Base-by-base conservation (phyloP, 176 grass and related monocot genomes). In the Melocanna baccifera region DNA sequence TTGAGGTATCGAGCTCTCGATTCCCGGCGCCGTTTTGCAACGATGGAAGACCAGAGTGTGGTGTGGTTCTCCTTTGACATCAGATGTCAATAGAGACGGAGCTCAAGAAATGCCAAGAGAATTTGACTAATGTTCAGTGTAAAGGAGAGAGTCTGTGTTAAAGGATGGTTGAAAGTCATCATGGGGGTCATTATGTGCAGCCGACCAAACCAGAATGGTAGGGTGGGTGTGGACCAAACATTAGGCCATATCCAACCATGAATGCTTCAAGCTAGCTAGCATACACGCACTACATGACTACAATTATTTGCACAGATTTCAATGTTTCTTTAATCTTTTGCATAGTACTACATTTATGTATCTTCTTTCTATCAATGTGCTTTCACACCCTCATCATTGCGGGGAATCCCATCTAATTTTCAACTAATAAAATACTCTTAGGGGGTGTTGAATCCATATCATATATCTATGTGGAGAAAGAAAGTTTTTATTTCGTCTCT, bases 161-260 rank as follows among this genome's bases (percentile, higher is more conserved):
- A 42, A 42, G 14, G 61, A 71, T 28, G 25, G 72, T 78, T 82
- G 83, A 86, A 90, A 71, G 57, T 55, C 9, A 5, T 25, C 26
- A 16, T 22, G 7, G 57, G 57, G 29, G 0, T 57, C 43, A 7
- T 14, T 9, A 0, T 55, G n/a, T 65, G 72, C 13, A 29, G 20
- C 78, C 16, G 6, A 75, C 78, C 78, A 51, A 86, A 85, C 70
- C 71, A 72, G 73, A 22, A 78, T 4, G 42, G 19, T 26, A 5
- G 16, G 13, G 83, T 63, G 87, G 23, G 65, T 63, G 73, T 57
- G 78, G 88, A 78, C 84, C 88, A 29, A 83, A 90, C 66, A 61
- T 90, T 90, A 79, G 88, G 88, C 88, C 87, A 40, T 18, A 32
- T 65, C 84, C 48, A 78, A 90, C 78, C 10, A 58, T 48, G 36